phyloP scores from a whole-genome alignment of 257 asterid genomes.

The Eucommia ulmoides region DNA sequence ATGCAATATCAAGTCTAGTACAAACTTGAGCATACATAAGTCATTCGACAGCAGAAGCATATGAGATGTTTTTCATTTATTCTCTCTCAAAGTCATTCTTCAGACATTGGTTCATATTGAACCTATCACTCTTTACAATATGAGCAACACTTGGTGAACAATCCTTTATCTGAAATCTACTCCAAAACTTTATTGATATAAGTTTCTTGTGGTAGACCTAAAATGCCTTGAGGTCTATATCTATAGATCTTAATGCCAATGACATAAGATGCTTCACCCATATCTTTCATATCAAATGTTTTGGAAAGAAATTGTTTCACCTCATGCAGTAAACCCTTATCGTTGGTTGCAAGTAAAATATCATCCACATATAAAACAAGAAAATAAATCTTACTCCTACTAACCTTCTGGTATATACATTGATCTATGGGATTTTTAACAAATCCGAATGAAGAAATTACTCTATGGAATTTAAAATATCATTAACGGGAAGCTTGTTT shows the following conservation, averaged over 20 bases:
- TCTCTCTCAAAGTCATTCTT: slow-evolving; percentile 2
- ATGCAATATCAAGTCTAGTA: not conserved
- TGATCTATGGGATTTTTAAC: not conserved
- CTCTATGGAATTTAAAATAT: not conserved
- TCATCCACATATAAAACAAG: slow-evolving; percentile 3
- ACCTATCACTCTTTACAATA: not conserved
- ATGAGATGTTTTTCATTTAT: not conserved
- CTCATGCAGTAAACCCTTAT: not conserved
- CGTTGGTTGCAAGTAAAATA: not conserved
- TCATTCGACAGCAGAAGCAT: not conserved
- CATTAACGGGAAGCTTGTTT: not conserved
- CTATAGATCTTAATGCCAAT: slow-evolving; percentile 2
- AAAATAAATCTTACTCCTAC: slow-evolving; percentile 3
- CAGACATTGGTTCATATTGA: not conserved
- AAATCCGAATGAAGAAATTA: not conserved
- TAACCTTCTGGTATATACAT: slow-evolving; percentile 3
- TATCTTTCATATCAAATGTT: slow-evolving; percentile 1
- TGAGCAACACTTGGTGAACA: slow-evolving; percentile 5
- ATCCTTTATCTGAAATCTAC: not conserved
- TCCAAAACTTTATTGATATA: not conserved
- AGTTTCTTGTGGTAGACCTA: not conserved
- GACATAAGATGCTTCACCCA: slow-evolving; percentile 4
- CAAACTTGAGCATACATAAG: slow-evolving; percentile 4
- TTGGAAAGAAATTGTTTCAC: slow-evolving; percentile 3
- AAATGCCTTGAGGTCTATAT: not conserved